These are phyloP conservation scores for Arthrinium phaeospermum DNA, from an alignment of 2,329 filamentous ascomycete genomes.

Conservation along the genomic window DNA sequence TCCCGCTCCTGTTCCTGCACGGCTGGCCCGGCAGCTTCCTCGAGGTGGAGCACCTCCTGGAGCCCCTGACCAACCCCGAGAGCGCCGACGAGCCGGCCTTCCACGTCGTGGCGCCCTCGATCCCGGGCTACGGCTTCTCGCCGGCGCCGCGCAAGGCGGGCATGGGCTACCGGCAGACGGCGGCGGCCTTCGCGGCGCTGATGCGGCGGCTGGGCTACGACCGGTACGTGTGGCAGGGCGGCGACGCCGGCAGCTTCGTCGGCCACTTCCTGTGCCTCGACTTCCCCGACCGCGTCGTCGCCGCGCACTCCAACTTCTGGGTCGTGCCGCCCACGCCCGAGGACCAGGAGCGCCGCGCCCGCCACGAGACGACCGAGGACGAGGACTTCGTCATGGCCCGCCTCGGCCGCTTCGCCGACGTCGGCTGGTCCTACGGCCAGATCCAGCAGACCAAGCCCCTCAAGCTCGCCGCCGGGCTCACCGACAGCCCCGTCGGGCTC, in stretches of 20 bases:
- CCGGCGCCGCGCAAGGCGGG: conserved; percentile 37
- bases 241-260: conserved; percentile 23
- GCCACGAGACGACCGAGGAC: conserved; percentile 22
- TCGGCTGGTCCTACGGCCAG: conserved; percentile 30
- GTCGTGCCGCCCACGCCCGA: conserved; percentile 26
- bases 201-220: conserved; percentile 48
- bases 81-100: conserved; percentile 43
- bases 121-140: conserved; percentile 52
- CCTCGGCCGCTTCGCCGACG: conserved; percentile 19
- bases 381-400: conserved; percentile 23
- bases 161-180: conserved; percentile 38
- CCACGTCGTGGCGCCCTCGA: conserved; percentile 52
- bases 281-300: conserved; percentile 12
- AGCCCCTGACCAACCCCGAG: conserved; percentile 37
- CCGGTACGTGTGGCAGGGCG: conserved; percentile 40
- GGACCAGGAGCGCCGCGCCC: conserved; percentile 20
- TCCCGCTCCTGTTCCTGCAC: conserved; percentile 49
- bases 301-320: conserved; percentile 30
- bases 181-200: conserved; percentile 41
- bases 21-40: conserved; percentile 51
- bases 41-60: conserved; percentile 43
- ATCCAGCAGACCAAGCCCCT: conserved; percentile 34
- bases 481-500: conserved; percentile 40
- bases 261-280: not conserved
- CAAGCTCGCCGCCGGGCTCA: conserved; percentile 34